Evolutionary conservation across 768 basidiomycete species (phyloP).

Genomic region (Xerocomus spinulosus): DNA sequence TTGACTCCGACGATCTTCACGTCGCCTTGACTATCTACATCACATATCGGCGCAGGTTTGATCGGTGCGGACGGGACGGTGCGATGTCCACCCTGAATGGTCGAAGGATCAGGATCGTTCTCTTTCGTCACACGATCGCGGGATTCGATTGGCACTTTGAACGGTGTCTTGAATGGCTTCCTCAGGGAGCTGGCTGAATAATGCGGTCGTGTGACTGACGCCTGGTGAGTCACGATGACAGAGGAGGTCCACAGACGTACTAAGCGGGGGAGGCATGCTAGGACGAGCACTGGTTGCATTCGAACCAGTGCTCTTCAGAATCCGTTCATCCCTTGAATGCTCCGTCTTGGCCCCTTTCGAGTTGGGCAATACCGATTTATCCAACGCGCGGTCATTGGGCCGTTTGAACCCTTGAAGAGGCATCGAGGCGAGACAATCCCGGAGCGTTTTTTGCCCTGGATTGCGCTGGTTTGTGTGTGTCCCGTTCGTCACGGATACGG

Average conservation of each 20-base stretch:
- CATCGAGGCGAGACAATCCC: conserved; percentile 15
- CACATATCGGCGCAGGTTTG: neutral
- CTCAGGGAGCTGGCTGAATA: conserved; percentile 36
- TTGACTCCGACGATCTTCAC: conserved; percentile 13
- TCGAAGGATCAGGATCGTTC: neutral
- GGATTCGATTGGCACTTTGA: conserved; percentile 46
- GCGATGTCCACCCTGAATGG: neutral
- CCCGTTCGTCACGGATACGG: neutral
- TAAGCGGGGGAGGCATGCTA: conserved; percentile 20
- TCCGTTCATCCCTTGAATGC: neutral
- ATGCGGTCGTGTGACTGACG: conserved; percentile 45
- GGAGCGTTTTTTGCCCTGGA: conserved; percentile 20
- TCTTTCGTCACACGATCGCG: conserved; percentile 10
- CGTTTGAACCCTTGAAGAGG: conserved; percentile 24
- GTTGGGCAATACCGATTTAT: conserved; percentile 8
- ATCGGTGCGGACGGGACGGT: neutral
- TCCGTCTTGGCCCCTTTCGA: conserved; percentile 22
- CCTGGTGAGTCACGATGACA: neutral
- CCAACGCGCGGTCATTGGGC: conserved; percentile 12
- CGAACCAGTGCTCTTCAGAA: neutral
- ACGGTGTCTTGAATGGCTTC: conserved; percentile 41
- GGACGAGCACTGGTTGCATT: neutral
- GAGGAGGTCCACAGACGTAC: conserved; percentile 9
- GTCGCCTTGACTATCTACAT: conserved; percentile 1
- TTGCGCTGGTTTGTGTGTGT: neutral